Conservation (phyloP, 208 protist genomes). For the Trypanosomatidae sp. region DNA sequence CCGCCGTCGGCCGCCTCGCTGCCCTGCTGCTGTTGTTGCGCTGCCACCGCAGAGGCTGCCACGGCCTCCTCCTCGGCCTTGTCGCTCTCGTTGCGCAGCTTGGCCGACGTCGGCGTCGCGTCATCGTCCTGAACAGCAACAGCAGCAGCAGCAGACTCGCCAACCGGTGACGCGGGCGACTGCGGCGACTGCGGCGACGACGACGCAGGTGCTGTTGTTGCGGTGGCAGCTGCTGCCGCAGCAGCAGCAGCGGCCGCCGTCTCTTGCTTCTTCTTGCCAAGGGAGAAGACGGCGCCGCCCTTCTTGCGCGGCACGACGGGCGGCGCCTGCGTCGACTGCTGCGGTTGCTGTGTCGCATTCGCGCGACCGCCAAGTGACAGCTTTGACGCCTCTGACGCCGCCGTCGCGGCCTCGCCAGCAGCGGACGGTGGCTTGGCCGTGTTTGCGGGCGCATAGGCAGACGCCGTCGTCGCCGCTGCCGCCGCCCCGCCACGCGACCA, state of each 20-base stretch:
- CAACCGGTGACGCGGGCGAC: no score
- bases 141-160: no score
- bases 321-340: background rate
- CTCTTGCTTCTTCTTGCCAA: slow-evolving; percentile 59
- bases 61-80: slow-evolving; percentile 4
- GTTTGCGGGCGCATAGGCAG: background rate
- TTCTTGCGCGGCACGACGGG: slow-evolving; percentile 41
- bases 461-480: slow-evolving; percentile 2
- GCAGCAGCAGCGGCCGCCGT: slow-evolving; percentile 11
- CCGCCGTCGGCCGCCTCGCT: no score
- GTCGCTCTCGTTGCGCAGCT: slow-evolving; percentile 1
- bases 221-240: no score
- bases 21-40: slow-evolving; percentile 9
- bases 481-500: background rate
- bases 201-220: no score
- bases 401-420: slow-evolving; percentile 5
- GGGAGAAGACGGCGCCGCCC: slow-evolving; percentile 41
- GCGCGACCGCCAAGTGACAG: slow-evolving; percentile 34
- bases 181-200: no score
- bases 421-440: slow-evolving; percentile 4
- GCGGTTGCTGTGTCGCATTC: background rate
- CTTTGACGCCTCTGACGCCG: slow-evolving; percentile 25
- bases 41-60: slow-evolving; percentile 2
- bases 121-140: no score
- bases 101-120: no score